Base-by-base conservation (phyloP, 176 grass and related monocot species). In the Areca catechu region DNA sequence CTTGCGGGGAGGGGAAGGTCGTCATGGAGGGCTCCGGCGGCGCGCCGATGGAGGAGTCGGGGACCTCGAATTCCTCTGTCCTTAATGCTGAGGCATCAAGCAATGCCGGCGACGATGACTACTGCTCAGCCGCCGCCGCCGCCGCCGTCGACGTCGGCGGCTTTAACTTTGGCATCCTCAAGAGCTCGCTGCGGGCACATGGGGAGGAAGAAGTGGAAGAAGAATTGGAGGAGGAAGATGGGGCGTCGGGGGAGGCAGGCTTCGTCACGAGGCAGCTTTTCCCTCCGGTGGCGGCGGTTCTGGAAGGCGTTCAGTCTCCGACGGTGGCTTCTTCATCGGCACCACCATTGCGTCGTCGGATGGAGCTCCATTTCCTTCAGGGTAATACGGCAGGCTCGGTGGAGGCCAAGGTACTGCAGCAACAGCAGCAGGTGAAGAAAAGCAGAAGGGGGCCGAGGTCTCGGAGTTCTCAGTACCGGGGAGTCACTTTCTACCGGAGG, bases 401-500 rank as follows among this genome's bases (percentile, higher is more conserved):
- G 20, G 50, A 18, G 25, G 16, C 53, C 15, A 21, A 57, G 54
- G 48, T 16, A n/a, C 21, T 16, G 55, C 62, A 4, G 15, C 67
- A n/a, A 29, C 70, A 69, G 50, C 71, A 69, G 20, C 68, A 64
- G 71, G 52, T 74, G 53, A 97, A 98, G 93, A 98, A 98, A 76
- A 85, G 80, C 50, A 65, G 93, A 19, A 80, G 93, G 0, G 93
- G 93, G 34, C 93, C 93, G 14, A 78, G 93, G 78, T 98, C 93
- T 12, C 79, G 93, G 4, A 98, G 87, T 73, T 98, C 93, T 61
- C 93, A 98, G 72, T 98, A 98, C 66, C 61, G 93, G 28, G 93
- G 93, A 56, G 93, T 98, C 70, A 98, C 93, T 64, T 98, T 92
- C 87, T 98, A 98, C 74, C 37, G 93, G 66, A 70, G 93, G 61